These are phyloP conservation scores for Phytophthora europaea DNA, from an alignment of 352 stramenopile species.

Conservation along the genomic window DNA sequence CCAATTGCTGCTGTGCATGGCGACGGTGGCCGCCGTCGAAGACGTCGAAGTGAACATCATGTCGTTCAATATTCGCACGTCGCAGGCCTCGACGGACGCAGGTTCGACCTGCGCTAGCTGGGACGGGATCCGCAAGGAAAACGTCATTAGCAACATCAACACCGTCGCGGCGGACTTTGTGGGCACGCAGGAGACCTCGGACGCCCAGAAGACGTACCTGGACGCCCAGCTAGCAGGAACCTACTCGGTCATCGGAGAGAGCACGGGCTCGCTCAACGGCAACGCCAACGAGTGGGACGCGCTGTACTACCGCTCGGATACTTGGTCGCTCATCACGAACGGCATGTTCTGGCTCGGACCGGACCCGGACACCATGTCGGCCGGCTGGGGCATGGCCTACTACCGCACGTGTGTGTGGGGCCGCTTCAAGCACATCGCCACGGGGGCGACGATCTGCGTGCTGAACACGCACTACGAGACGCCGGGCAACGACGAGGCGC, in stretches of 20 bases:
- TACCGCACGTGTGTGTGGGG: constrained; percentile 78
- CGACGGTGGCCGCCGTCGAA: constrained; percentile 25
- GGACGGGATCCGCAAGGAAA: constrained; percentile 70
- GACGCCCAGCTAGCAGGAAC: constrained; percentile 59
- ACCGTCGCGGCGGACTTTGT: constrained; percentile 73
- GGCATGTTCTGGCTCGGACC: constrained; percentile 81
- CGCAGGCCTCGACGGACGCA: constrained; percentile 54
- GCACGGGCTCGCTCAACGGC: constrained; percentile 71
- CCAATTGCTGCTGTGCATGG: constrained; percentile 14
- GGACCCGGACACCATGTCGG: constrained; percentile 58
- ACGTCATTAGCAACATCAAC: constrained; percentile 69
- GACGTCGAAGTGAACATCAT: constrained; percentile 69
- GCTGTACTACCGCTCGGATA: constrained; percentile 70
- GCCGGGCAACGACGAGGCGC: constrained; percentile 75
- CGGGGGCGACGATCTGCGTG: constrained; percentile 71
- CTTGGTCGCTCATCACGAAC: constrained; percentile 67
- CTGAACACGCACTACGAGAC: constrained; percentile 90
- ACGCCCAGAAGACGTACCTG: constrained; percentile 72
- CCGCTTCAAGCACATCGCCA: constrained; percentile 78
- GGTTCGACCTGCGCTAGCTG: constrained; percentile 65
- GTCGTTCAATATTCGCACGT: constrained; percentile 88
- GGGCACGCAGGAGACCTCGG: constrained; percentile 84
- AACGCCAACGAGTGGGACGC: constrained; percentile 64
- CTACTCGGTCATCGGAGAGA: constrained; percentile 73
- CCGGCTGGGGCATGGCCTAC: constrained; percentile 74